Conservation (phyloP, 1,284 basidiomycete genomes). For the Kwoniella shivajii region DNA sequence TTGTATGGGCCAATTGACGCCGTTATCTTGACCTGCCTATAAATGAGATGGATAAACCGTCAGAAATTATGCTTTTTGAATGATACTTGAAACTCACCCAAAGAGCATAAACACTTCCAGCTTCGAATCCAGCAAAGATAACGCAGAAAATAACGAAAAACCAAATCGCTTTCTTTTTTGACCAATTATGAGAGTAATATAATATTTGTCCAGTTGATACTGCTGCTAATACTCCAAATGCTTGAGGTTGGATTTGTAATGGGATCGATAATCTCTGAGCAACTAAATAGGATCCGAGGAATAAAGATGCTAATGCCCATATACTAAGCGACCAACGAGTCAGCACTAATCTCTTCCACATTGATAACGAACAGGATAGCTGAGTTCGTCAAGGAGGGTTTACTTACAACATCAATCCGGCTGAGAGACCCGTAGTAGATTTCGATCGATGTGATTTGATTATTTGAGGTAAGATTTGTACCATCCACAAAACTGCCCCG, state of each 20-base stretch:
- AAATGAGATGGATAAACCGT: slow-evolving; percentile 13
- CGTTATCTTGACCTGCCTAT: slow-evolving; percentile 57
- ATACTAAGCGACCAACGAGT: slow-evolving; percentile 41
- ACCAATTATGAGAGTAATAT: slow-evolving; percentile 59
- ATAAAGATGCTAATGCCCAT: slow-evolving; percentile 67
- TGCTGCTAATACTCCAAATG: slow-evolving; percentile 66
- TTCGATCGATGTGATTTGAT: slow-evolving; percentile 71
- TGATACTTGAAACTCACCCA: slow-evolving; percentile 51
- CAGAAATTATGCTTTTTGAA: background rate
- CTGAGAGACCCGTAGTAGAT: slow-evolving; percentile 71
- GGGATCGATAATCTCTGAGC: slow-evolving; percentile 72
- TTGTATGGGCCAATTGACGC: slow-evolving; percentile 58
- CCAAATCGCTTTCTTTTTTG: slow-evolving; percentile 53
- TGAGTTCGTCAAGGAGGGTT: background rate
- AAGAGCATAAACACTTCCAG: slow-evolving; percentile 64
- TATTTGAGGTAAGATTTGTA: slow-evolving; percentile 67
- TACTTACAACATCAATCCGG: slow-evolving; percentile 64
- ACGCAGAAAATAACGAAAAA: slow-evolving; percentile 54
- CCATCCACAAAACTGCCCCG: slow-evolving; percentile 56
- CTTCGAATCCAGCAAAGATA: slow-evolving; percentile 63
- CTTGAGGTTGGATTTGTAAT: slow-evolving; percentile 68
- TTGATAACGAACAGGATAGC: background rate
- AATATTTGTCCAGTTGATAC: slow-evolving; percentile 70
- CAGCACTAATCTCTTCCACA: background rate
- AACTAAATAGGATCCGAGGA: slow-evolving; percentile 71